Evolutionary conservation across 352 stramenopile species (phyloP), one percentile per base, ranked within the genome.

Genomic region (Globisporangium spiculum): DNA sequence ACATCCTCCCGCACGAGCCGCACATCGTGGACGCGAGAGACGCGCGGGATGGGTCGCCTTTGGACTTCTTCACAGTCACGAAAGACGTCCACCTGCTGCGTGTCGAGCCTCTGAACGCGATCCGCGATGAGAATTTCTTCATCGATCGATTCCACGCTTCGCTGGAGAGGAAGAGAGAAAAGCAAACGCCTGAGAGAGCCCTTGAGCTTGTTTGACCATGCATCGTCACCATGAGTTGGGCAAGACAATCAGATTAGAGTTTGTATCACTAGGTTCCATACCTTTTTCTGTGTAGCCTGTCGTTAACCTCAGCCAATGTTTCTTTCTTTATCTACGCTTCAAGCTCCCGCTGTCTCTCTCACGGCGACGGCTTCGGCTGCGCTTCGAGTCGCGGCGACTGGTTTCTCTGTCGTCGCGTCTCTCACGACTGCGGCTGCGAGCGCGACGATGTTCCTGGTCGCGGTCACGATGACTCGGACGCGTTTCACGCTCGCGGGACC

Each of bases 1-100:
- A 94, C 58, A 88, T 94, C 57, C 65, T 94, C 1, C 6, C 57
- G 0, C 69, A 89, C 30, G 83, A 92, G 26, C 76, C 86, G 8
- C 86, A 92, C 63, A 94, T 94, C 60, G 83, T 92, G 16, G 86
- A 94, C 48, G 83, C 73, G 12, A 73, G 86, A 12, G 56, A 68
- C 10, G 74, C 73, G 22, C 70, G 74, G 4, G 74, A 78, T 20
- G 65, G 71, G 8, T 34, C 54, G 3, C 26, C 74, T 1, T 8
- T 92, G 18, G 30, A 57, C 4, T 92, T 87, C 66, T 67, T 76
- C 0, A 36, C 68, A 0, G 76, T 5, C 24, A 65, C 76, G 7
- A 72, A 77, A 22, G 81, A 89, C n/a, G 50, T 79, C 0, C 56
- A 88, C 63, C 61, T 94, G 27, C 64, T 92, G 72, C 80, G 81